Conservation (phyloP, 1,139 yeast genomes). For the Debaryomyces subglobosus region DNA sequence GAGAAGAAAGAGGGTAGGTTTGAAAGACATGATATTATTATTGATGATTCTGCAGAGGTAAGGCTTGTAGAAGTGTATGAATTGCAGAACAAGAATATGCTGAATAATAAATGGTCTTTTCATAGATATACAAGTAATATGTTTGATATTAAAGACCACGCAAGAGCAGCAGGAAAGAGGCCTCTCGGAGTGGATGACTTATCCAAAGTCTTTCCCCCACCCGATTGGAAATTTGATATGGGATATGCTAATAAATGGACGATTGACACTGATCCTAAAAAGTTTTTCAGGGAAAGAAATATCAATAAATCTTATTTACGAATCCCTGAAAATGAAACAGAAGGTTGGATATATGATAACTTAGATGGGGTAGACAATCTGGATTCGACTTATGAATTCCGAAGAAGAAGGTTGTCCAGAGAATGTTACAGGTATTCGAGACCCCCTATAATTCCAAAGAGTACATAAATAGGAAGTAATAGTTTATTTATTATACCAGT, state of each 20-base stretch:
- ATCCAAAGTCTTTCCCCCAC: conserved; percentile 65
- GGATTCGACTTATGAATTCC: conserved; percentile 40
- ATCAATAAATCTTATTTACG: conserved; percentile 24
- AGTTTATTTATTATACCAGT: neutral
- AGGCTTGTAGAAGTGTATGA: conserved; percentile 74
- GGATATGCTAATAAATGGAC: conserved; percentile 65
- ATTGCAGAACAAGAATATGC: conserved; percentile 65
- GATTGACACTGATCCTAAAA: conserved; percentile 54
- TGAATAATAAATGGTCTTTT: conserved; percentile 60
- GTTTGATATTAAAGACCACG: conserved; percentile 55
- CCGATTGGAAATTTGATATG: conserved; percentile 71
- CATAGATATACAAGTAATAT: conserved; percentile 38
- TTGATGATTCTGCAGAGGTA: conserved; percentile 69
- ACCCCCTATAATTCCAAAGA: conserved; percentile 35
- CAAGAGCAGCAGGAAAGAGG: conserved; percentile 55
- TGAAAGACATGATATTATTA: conserved; percentile 54
- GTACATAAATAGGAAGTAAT: neutral
- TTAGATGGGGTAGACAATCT: conserved; percentile 23
- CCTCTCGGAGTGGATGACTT: conserved; percentile 69
- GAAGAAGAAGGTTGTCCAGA: conserved; percentile 58
- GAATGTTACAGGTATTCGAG: conserved; percentile 53
- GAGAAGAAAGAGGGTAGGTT: conserved; percentile 20
- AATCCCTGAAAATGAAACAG: conserved; percentile 42
- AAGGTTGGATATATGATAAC: conserved; percentile 49
- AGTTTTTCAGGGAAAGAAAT: conserved; percentile 57